A percentile compares a stretch with the other conserved stretches of the same genome.
Evolutionary conservation across 2,329 filamentous ascomycete genomes (phyloP).

Genomic region (Dothistroma pini): DNA sequence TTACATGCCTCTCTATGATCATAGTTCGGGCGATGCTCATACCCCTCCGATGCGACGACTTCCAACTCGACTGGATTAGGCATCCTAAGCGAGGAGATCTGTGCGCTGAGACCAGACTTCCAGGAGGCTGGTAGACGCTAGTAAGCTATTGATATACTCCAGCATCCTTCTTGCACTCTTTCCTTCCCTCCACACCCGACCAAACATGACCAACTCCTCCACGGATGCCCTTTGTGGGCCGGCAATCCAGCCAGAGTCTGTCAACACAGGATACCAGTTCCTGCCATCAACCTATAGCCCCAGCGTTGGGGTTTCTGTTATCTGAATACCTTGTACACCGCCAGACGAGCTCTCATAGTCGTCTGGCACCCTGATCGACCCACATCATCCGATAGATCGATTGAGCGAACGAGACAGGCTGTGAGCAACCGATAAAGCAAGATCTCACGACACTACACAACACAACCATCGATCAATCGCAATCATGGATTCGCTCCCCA

Average conservation of each 20-base stretch:
- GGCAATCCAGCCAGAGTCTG: constrained; percentile 14
- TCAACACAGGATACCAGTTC: constrained; percentile 25
- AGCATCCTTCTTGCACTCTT: constrained; percentile 8
- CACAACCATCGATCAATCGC: constrained; percentile 14
- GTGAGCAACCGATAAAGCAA: constrained; percentile 1
- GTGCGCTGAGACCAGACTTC: background rate
- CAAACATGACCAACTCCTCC: constrained; percentile 17
- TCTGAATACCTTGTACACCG: constrained; percentile 36
- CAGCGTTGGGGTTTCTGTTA: constrained; percentile 50
- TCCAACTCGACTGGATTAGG: too few relatives aligned
- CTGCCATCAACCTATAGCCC: constrained; percentile 46
- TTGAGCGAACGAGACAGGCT: constrained; percentile 3
- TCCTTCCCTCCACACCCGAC: constrained; percentile 15
- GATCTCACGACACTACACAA: background rate
- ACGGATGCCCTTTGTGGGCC: constrained; percentile 18
- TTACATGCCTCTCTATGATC: too few relatives aligned
- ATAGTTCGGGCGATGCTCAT: too few relatives aligned
- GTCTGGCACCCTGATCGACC: constrained; percentile 16
- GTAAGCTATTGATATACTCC: background rate
- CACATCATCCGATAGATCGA: background rate
- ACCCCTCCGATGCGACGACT: too few relatives aligned
- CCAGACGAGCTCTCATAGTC: constrained; percentile 20
- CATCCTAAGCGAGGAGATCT: background rate
- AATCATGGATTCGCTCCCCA: constrained; percentile 54
- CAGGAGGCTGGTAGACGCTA: background rate